Percentiles rank a stretch among this genome's conserved stretches.
phyloP scores from a whole-genome alignment of 768 basidiomycete genomes.

The Lactarius indigo region DNA sequence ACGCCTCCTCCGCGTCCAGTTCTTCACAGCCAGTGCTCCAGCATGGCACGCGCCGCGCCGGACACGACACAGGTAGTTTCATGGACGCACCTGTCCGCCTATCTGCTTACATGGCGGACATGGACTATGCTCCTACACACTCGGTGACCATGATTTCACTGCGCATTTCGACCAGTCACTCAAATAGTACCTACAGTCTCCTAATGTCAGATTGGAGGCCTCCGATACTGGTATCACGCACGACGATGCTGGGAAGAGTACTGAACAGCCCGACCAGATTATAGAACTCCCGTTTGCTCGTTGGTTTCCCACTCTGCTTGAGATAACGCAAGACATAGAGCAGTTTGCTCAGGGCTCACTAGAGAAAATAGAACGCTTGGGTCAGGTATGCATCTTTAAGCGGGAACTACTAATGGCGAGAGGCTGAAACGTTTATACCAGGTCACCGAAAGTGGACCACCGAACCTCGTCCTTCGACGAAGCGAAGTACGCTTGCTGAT shows the following conservation, averaged over 20 bases:
- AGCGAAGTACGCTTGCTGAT: conserved; percentile 13
- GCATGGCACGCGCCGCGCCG: neutral
- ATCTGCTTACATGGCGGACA: neutral
- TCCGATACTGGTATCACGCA: neutral
- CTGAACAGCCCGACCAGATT: neutral
- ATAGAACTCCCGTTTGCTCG: too few relatives aligned
- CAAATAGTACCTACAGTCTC: neutral
- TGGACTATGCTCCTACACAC: neutral
- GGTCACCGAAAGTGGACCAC: neutral
- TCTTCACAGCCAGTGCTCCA: neutral
- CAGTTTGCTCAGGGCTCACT: neutral
- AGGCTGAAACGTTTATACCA: neutral
- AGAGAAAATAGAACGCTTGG: neutral
- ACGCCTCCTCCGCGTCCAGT: too few relatives aligned
- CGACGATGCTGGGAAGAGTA: neutral
- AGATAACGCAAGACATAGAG: conserved; percentile 6
- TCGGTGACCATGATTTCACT: neutral
- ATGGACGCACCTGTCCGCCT: neutral
- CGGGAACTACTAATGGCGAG: neutral
- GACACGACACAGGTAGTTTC: neutral
- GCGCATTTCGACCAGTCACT: neutral
- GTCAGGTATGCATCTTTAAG: neutral
- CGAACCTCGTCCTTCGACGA: conserved; percentile 4
- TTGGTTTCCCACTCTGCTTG: neutral
- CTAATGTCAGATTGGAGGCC: neutral